phyloP scores from a whole-genome alignment of 208 protist genomes.

The Naegleria fowleri region DNA sequence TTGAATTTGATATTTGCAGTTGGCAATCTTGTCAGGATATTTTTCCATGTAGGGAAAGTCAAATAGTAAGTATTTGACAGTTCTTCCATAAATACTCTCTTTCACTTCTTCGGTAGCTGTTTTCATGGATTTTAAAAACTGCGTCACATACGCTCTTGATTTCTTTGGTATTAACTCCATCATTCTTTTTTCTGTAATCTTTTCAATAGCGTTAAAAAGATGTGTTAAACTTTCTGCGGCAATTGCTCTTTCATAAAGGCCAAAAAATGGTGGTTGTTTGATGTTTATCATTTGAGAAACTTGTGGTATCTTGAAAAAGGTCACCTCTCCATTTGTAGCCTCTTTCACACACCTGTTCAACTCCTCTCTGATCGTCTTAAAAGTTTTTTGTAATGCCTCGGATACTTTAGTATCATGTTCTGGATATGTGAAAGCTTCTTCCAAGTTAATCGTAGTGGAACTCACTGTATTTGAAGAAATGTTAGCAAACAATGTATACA shows the following conservation, averaged over 20 bases:
- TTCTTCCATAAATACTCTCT: background rate
- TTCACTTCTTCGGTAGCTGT: background rate
- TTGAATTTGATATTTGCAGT: background rate
- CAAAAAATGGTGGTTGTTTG: background rate
- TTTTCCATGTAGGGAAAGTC: background rate
- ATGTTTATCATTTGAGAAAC: background rate
- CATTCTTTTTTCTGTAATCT: background rate
- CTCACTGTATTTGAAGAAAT: background rate
- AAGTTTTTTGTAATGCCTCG: background rate
- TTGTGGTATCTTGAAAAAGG: background rate
- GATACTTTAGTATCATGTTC: background rate
- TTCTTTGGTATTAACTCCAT: background rate
- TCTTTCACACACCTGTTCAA: background rate
- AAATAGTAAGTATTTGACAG: background rate
- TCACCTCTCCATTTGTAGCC: background rate
- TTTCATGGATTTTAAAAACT: background rate
- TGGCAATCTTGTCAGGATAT: background rate
- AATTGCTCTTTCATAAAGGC: background rate
- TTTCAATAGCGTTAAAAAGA: background rate
- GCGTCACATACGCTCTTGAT: background rate
- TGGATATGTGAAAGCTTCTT: background rate
- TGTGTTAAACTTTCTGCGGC: background rate
- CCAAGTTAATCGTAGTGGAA: background rate
- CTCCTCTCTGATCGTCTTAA: background rate
- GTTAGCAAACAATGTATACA: constrained; percentile 16